Evolutionary conservation across 305 asterid species (phyloP).

Genomic region (Withania somnifera): DNA sequence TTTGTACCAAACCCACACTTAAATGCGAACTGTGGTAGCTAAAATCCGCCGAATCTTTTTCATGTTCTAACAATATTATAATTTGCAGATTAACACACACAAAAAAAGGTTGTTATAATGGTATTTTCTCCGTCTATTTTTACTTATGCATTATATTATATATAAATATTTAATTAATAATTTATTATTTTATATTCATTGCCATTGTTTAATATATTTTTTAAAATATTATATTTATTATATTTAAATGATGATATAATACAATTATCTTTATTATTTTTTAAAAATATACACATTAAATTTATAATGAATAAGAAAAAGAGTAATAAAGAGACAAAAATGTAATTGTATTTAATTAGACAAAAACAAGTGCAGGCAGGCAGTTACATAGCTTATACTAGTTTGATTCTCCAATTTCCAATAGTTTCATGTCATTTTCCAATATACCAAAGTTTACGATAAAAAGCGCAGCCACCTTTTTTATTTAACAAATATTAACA

Average conservation of each 20-base stretch:
- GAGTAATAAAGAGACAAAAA: background rate
- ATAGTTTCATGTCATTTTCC: slow-evolving; percentile 2
- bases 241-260: too few relatives aligned
- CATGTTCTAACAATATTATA: background rate
- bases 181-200: too few relatives aligned
- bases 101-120: background rate
- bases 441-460: background rate
- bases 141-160: too few relatives aligned
- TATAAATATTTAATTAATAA: too few relatives aligned
- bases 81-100: background rate
- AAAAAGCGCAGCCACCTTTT: slow-evolving; percentile 3
- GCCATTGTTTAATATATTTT: too few relatives aligned
- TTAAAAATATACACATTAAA: too few relatives aligned
- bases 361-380: slow-evolving; percentile 11
- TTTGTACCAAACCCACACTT: too few relatives aligned
- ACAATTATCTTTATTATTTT: too few relatives aligned
- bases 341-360: background rate
- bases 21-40: background rate
- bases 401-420: background rate
- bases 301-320: too few relatives aligned
- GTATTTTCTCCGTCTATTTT: too few relatives aligned
- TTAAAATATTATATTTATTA: too few relatives aligned
- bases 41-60: background rate
- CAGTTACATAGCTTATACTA: background rate
- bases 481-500: slow-evolving; percentile 1